phyloP scores from a whole-genome alignment of 208 protist species.

The Leptomonas seymouri region DNA sequence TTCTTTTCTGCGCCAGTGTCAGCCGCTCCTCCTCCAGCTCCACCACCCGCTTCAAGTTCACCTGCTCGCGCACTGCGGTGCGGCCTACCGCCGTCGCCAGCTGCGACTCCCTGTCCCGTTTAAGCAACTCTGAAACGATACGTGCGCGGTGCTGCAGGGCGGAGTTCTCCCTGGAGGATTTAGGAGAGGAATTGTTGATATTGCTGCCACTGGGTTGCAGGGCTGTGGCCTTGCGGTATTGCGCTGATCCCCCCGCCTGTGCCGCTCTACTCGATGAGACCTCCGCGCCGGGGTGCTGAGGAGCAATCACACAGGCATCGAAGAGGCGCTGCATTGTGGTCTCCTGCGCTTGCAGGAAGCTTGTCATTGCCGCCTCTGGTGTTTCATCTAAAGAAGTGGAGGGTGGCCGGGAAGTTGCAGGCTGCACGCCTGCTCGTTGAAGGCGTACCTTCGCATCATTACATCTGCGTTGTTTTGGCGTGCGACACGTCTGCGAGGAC shows the following conservation, averaged over 20 bases:
- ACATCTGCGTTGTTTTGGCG: too few relatives aligned
- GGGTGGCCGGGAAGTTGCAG: neutral
- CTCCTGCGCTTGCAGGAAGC: constrained; percentile 45
- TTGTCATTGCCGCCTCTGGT: constrained; percentile 23
- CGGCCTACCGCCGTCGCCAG: constrained; percentile 18
- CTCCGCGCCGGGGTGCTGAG: neutral
- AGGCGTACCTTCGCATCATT: too few relatives aligned
- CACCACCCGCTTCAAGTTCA: constrained; percentile 43
- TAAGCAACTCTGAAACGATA: constrained; percentile 19
- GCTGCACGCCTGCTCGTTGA: neutral
- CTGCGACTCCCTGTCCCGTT: constrained; percentile 29
- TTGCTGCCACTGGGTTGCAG: neutral
- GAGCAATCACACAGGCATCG: neutral
- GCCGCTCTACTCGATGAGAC: neutral
- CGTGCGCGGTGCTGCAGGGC: neutral
- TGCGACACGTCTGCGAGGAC: too few relatives aligned
- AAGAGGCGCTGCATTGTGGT: constrained; percentile 31
- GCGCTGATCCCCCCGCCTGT: neutral
- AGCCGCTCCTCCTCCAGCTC: constrained; percentile 59
- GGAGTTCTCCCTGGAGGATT: neutral
- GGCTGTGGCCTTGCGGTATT: neutral
- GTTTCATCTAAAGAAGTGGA: neutral
- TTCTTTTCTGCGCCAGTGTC: constrained; percentile 38
- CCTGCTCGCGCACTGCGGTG: constrained; percentile 25
- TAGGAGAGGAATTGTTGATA: neutral